Conservation (phyloP, 257 asterid genomes). For the Scutellaria barbata region DNA sequence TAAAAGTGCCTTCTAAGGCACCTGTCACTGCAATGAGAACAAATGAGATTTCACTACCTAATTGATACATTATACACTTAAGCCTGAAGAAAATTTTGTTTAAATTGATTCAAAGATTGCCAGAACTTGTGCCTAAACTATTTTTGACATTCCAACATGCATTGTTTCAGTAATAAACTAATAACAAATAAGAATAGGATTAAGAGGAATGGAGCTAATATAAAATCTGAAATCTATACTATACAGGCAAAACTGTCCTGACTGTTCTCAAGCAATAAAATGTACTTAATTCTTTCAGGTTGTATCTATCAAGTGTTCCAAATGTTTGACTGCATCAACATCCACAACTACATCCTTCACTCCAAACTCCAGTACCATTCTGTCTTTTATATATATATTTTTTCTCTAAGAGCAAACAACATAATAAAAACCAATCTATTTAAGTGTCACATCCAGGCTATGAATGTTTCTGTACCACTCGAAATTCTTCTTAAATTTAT, state of each 20-base stretch:
- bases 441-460: background rate
- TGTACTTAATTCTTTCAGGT: background rate
- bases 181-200: background rate
- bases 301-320: background rate
- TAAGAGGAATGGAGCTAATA: conserved; percentile 4
- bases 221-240: background rate
- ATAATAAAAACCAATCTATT: background rate
- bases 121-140: background rate
- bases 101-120: no score
- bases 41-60: background rate
- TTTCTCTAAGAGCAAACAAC: background rate
- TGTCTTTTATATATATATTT: background rate
- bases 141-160: background rate
- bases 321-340: background rate
- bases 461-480: background rate
- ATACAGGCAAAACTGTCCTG: background rate
- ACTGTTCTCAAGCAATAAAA: conserved; percentile 13
- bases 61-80: no score
- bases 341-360: background rate
- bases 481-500: background rate
- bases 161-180: background rate
- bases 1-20: conserved; percentile 33
- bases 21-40: conserved; percentile 21
- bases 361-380: background rate
- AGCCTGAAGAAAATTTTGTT: no score